phyloP scores from a whole-genome alignment of 129 eudicot genomes.

The Silybum marianum region DNA sequence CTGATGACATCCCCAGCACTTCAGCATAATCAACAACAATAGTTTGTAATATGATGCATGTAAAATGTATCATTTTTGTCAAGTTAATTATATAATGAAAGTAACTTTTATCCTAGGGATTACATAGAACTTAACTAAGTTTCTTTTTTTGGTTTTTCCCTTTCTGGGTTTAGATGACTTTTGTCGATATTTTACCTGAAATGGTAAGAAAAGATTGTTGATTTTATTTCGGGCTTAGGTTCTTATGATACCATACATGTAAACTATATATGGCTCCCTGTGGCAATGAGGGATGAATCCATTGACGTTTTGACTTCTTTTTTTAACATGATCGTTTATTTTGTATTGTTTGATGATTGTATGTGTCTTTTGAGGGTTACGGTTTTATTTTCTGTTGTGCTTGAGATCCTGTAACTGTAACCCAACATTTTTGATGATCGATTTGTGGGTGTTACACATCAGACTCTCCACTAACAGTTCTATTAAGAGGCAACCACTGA shows the following conservation, averaged over 20 bases:
- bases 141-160: background rate
- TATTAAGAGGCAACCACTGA: too few relatives aligned
- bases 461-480: too few relatives aligned
- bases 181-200: background rate
- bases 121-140: background rate
- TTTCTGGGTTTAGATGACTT: conserved; percentile 1
- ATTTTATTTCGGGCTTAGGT: background rate
- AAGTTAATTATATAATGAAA: background rate
- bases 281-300: conserved; percentile 1
- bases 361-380: too few relatives aligned
- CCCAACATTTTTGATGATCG: too few relatives aligned
- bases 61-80: conserved; percentile 30
- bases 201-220: background rate
- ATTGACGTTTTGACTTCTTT: background rate
- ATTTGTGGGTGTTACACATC: too few relatives aligned
- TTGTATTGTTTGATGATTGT: background rate
- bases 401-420: too few relatives aligned
- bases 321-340: background rate
- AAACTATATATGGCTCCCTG: conserved; percentile 6
- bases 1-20: conserved; percentile 55
- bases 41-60: conserved; percentile 20
- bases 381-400: too few relatives aligned
- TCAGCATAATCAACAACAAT: conserved; percentile 49
- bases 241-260: background rate
- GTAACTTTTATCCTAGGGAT: background rate